phyloP scores from a whole-genome alignment of 73 alveolate species.

The Paramecium tetraurelia region DNA sequence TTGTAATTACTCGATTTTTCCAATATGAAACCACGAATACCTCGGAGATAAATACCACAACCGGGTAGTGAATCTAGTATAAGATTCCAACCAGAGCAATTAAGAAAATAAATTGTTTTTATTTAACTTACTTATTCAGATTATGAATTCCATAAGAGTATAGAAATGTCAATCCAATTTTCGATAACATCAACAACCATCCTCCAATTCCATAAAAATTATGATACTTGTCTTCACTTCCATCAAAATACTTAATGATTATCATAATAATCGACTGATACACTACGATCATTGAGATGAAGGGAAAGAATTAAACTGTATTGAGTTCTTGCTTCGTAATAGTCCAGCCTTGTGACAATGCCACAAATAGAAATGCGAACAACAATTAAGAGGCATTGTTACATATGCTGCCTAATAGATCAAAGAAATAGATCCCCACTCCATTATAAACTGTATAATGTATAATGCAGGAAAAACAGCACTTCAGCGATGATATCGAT shows the following conservation, averaged over 20 bases:
- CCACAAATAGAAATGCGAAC: neutral
- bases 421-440: neutral
- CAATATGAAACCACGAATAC: conserved; percentile 25
- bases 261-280: neutral
- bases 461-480: neutral
- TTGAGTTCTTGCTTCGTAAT: neutral
- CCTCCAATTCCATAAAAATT: conserved; percentile 52
- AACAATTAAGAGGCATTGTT: neutral
- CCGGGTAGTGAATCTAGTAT: neutral
- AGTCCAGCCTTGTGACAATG: conserved; percentile 22
- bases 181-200: neutral
- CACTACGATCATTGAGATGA: neutral
- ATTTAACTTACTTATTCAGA: neutral
- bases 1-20: conserved; percentile 30
- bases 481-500: neutral
- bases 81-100: conserved; percentile 8
- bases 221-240: conserved; percentile 32
- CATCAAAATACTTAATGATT: neutral
- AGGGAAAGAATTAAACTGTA: neutral
- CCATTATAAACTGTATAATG: conserved; percentile 35
- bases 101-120: neutral
- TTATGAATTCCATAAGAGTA: neutral
- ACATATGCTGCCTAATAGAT: neutral
- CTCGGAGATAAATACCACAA: conserved; percentile 13
- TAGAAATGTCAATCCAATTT: neutral